Evolutionary conservation across 768 basidiomycete species (phyloP), one percentile per base, ranked within the genome.

Genomic region (Calocybe gangraenosa): DNA sequence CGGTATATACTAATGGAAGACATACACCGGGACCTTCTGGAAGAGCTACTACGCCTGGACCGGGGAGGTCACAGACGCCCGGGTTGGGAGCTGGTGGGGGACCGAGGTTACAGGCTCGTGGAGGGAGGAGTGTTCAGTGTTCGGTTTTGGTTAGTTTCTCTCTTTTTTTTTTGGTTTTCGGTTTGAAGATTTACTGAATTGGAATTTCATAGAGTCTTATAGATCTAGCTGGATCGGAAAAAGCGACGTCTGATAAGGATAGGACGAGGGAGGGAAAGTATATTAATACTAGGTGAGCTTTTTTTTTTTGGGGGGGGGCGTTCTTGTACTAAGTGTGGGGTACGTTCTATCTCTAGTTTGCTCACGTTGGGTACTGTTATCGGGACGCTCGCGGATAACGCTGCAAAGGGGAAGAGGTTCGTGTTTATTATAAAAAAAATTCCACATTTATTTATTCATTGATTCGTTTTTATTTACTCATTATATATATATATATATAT

Each of bases 221-320:
- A 47, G 93, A 99, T 73, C 73, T 99, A 9, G 96, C 96, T 40
- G 96, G 96, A 3, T 95, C 92, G 0, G 96, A 99, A 61, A 92
- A 86, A 60, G 95, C 94, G 0, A 97, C 94, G 0, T 89, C 87
- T 1, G 92, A 94, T 63, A 95, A 94, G 62, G 93, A 97, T 47
- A 73, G 96, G 36, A 92, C 92, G n/a, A 77, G 87, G 36, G 96
- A 99, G 63, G 96, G 95, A 10, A 91, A 88, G 59, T 95, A 93
- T 59, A 99, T 98, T 67, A 99, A 99, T 58, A 90, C 87, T 3
- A 87, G 84, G 85, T 82, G 19, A 28, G 30, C 35, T 0, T 7
- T 25, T 25, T 33, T 28, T 28, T 28, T n/a, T n/a, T n/a, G n/a
- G n/a, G n/a, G n/a, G n/a, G n/a, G n/a, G n/a, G n/a, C n/a, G n/a